phyloP scores from a whole-genome alignment of 2,329 filamentous ascomycete species.

The Exophiala calicioides region DNA sequence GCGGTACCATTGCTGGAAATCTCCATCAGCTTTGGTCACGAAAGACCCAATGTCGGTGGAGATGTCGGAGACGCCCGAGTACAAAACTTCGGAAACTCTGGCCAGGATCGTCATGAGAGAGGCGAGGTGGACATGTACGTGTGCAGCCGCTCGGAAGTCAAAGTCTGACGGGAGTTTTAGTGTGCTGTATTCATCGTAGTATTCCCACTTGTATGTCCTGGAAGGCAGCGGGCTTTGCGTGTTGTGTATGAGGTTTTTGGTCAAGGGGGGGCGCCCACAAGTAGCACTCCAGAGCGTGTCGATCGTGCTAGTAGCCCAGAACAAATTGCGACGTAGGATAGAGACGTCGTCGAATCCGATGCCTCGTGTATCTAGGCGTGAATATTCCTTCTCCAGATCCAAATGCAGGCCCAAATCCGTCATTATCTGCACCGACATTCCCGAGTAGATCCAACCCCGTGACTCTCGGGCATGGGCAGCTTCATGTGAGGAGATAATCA shows the following conservation, averaged over 20 bases:
- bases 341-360: not conserved
- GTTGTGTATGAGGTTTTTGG: conserved; percentile 10
- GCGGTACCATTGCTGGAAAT: conserved; percentile 10
- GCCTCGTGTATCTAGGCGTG: conserved; percentile 3
- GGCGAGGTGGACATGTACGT: conserved; percentile 15
- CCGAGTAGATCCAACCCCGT: conserved; percentile 49
- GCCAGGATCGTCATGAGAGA: conserved; percentile 12
- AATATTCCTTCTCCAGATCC: conserved; percentile 35
- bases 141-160: conserved; percentile 7
- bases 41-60: conserved; percentile 8
- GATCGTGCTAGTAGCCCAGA: conserved; percentile 42
- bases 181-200: conserved; percentile 5
- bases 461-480: conserved; percentile 47
- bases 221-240: conserved; percentile 9
- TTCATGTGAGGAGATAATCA: conserved; percentile 49
- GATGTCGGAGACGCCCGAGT: conserved; percentile 15
- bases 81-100: conserved; percentile 10
- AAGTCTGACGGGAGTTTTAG: conserved; percentile 11
- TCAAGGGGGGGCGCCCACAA: conserved; percentile 10
- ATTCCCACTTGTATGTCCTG: conserved; percentile 11
- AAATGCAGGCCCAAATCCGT: conserved; percentile 47
- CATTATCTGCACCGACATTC: conserved; percentile 49
- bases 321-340: conserved; percentile 36
- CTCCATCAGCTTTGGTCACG: conserved; percentile 7
- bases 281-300: conserved; percentile 28